Conservation (phyloP, 129 eudicot species). For the Dittrichia graveolens region DNA sequence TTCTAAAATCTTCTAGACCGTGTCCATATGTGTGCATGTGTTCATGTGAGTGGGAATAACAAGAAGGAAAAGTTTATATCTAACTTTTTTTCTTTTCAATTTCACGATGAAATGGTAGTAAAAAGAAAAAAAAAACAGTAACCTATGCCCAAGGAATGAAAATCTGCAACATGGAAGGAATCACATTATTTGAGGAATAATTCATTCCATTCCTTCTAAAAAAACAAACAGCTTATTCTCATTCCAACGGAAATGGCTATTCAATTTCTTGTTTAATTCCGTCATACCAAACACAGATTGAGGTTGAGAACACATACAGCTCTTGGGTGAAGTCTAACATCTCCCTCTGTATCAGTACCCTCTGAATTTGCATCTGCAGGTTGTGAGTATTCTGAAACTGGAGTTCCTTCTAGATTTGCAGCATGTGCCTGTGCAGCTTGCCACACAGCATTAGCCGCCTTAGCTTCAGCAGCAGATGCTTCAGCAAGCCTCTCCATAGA, state of each 20-base stretch:
- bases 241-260: neutral
- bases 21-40: too few species aligned
- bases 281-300: constrained; percentile 4
- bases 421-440: constrained; percentile 89
- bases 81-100: neutral
- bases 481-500: constrained; percentile 88
- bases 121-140: neutral
- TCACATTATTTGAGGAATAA: neutral
- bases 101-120: neutral
- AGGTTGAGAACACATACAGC: constrained; percentile 60
- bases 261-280: neutral
- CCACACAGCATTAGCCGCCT: constrained; percentile 93
- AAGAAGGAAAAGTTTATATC: neutral
- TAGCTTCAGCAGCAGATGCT: constrained; percentile 96
- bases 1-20: too few species aligned
- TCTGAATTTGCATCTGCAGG: constrained; percentile 63
- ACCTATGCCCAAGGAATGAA: neutral
- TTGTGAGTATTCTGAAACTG: constrained; percentile 56
- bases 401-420: constrained; percentile 50
- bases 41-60: too few species aligned
- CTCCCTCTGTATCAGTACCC: constrained; percentile 66
- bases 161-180: neutral
- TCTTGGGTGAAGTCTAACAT: constrained; percentile 92
- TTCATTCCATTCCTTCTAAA: neutral
- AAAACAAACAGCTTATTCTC: neutral